Percentiles rank a stretch among this genome's conserved stretches.
Conservation (phyloP, 768 basidiomycete genomes). For the Rhodocollybia butyracea region DNA sequence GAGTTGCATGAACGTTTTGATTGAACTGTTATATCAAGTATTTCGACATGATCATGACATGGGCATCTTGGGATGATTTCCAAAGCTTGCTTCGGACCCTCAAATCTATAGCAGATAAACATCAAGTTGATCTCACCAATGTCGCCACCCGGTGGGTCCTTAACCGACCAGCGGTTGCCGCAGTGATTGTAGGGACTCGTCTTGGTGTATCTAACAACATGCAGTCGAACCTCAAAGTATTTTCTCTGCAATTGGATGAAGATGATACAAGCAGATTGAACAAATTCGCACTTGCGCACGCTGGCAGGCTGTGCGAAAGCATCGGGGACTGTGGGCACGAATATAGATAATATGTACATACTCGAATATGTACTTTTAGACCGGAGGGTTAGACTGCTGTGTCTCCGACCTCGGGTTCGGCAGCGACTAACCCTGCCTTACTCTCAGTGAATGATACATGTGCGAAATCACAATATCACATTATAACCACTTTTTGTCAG, state of each 20-base stretch:
- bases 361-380: too few relatives aligned
- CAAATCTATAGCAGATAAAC: conserved; percentile 45
- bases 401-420: too few relatives aligned
- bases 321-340: conserved; percentile 62
- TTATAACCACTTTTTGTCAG: too few relatives aligned
- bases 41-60: conserved; percentile 51
- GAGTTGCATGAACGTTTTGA: background rate
- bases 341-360: conserved; percentile 30
- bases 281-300: conserved; percentile 40
- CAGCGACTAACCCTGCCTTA: too few relatives aligned
- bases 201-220: conserved; percentile 53
- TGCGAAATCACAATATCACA: too few relatives aligned
- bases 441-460: too few relatives aligned
- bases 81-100: conserved; percentile 45
- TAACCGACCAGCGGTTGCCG: conserved; percentile 52
- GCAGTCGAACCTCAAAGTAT: conserved; percentile 49
- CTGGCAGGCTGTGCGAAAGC: conserved; percentile 30
- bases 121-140: conserved; percentile 52
- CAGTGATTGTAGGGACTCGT: conserved; percentile 55
- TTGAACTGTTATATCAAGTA: conserved; percentile 32
- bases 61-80: conserved; percentile 57
- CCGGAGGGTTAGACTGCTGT: too few relatives aligned
- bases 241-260: conserved; percentile 38
- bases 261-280: conserved; percentile 47
- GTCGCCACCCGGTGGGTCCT: conserved; percentile 61